Conservation (phyloP, 345 rosid genomes). For the Rubroshorea leprosula region DNA sequence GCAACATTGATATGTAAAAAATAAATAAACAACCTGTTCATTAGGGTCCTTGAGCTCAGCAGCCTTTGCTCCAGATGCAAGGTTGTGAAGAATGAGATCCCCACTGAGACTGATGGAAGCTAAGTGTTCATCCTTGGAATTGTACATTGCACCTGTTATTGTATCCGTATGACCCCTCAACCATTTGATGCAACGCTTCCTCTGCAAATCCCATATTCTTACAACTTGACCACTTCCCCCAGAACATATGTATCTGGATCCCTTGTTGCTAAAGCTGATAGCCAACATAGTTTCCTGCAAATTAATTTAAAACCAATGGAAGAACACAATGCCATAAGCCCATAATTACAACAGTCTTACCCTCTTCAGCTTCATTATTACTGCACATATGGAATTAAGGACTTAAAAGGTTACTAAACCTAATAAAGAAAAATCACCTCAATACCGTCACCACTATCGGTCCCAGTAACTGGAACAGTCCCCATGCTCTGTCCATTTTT, state of each 20-base stretch:
- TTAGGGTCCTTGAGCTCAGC: slow-evolving; percentile 93
- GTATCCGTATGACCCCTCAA: slow-evolving; percentile 84
- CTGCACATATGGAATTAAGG: no score
- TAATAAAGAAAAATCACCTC: slow-evolving; percentile 47
- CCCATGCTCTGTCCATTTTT: slow-evolving; percentile 81
- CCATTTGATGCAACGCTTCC: slow-evolving; percentile 88
- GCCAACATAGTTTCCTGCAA: slow-evolving; percentile 77
- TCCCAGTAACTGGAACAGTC: slow-evolving; percentile 64
- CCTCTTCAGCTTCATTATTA: not conserved
- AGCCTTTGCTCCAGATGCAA: slow-evolving; percentile 84
- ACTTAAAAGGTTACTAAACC: no score
- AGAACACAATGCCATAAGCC: not conserved
- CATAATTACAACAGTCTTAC: not conserved
- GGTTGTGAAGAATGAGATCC: slow-evolving; percentile 90
- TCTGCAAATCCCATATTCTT: slow-evolving; percentile 96
- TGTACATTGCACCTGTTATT: slow-evolving; percentile 86
- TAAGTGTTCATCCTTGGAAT: slow-evolving; percentile 95
- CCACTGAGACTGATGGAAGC: slow-evolving; percentile 89
- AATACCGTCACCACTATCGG: slow-evolving; percentile 62
- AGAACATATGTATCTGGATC: slow-evolving; percentile 87
- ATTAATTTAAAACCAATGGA: slow-evolving; percentile 9
- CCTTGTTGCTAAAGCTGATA: slow-evolving; percentile 83
- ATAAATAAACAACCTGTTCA: slow-evolving; percentile 65
- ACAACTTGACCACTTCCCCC: slow-evolving; percentile 91
- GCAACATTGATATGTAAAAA: slow-evolving; percentile 21